Evolutionary conservation across 768 basidiomycete species (phyloP), one percentile per base, ranked within the genome.

Genomic region (Sporobolomyces phaffii): DNA sequence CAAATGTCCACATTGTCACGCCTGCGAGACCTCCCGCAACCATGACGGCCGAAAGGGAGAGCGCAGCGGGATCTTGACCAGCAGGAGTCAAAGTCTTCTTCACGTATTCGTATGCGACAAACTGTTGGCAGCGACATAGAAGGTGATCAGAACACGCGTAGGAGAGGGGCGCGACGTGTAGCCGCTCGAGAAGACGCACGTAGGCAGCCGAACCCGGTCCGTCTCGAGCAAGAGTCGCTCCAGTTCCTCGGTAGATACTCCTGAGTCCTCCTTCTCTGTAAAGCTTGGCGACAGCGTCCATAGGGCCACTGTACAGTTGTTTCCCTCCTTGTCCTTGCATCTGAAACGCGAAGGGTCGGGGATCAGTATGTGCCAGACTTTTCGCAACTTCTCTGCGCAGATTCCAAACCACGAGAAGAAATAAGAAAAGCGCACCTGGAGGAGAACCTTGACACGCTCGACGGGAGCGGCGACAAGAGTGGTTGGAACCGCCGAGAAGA

Each of bases 1-100:
- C 94, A 73, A 98, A 82, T 22, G 89, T 82, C 96, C 96, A 99
- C 96, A 99, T 98, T 41, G 92, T 92, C 7, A 98, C 84, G 73
- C 96, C 96, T 2, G 96, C 96, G 44, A 84, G 86, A 59, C 93
- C 96, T 71, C 96, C 96, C 57, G 94, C 91, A 60, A 92, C 65
- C 72, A 98, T 88, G 73, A 98, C 84, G 22, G 89, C 87, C 36
- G 88, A 83, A 31, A 99, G 81, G 73, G 91, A 88, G 63, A 98
- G 82, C 53, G 91, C 86, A 41, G 85, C 82, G 3, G 89, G 83
- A n/a, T 87, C 86, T 22, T 88, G 81, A 36, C 89, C 89, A 44
- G 83, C 84, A 10, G 91, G 90, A 17, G 88, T 91, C 68, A 99
- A 79, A 2, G 83, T 79, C 76, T 88, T 89, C 80, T 99, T 99